Evolutionary conservation across 768 basidiomycete species (phyloP).

Genomic region (Auricularia cornea): DNA sequence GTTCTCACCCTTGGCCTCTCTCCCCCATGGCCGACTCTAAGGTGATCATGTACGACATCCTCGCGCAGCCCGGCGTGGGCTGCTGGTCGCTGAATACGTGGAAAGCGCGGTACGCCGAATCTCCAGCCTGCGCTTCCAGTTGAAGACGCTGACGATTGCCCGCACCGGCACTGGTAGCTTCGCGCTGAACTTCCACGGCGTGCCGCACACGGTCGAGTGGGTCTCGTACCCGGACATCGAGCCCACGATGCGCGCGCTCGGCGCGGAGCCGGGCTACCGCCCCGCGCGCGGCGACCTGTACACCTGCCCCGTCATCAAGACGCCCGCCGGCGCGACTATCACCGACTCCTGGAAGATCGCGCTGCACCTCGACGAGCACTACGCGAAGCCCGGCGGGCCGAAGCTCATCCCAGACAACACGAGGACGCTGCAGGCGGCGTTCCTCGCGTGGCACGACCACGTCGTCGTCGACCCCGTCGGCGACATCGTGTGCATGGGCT

Average conservation of each 20-base stretch:
- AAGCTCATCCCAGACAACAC: conserved; percentile 31
- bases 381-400: conserved; percentile 34
- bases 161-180: too few species aligned
- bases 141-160: too few species aligned
- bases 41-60: conserved; percentile 33
- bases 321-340: conserved; percentile 29
- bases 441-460: conserved; percentile 16
- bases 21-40: too few species aligned
- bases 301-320: conserved; percentile 45
- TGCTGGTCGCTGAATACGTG: conserved; percentile 28
- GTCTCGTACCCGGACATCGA: conserved; percentile 46
- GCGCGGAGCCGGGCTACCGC: conserved; percentile 27
- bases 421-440: conserved; percentile 32
- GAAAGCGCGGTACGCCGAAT: conserved; percentile 25
- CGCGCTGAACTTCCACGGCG: conserved; percentile 32
- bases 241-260: conserved; percentile 24
- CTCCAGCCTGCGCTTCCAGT: too few species aligned
- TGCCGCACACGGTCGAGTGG: conserved; percentile 42
- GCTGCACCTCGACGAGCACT: conserved; percentile 41
- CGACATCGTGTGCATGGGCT: neutral
- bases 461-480: neutral
- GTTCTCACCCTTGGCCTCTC: too few species aligned
- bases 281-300: conserved; percentile 28
- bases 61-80: conserved; percentile 5
- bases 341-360: conserved; percentile 41